Base-by-base conservation (phyloP, 176 grass and related monocot species). In the Oryza brachyantha region DNA sequence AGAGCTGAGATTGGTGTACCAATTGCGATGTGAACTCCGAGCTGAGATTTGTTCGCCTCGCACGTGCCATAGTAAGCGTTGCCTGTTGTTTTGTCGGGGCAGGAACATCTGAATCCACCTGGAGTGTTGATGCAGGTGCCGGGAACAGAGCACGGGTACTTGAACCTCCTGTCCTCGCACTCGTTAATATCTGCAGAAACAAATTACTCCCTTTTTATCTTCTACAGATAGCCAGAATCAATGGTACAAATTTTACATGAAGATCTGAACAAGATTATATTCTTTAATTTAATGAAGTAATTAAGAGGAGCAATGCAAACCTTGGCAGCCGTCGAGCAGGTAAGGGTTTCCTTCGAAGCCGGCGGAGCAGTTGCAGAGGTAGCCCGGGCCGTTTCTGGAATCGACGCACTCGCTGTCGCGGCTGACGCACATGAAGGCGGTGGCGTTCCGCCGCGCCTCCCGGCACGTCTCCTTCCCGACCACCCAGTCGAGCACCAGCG, bases 341-440 rank as follows among this genome's bases (percentile, higher is more conserved):
- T 92, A 95, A 3, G 92, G 92, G 22, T 91, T 95, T 59, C 92
- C 92, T 12, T 85, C 0, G 19, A 76, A 89, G 1, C 90, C 86
- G 17, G 2, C 0, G 27, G 79, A 76, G 79, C 90, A 92, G 58
- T 76, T 92, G 76, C 90, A 92, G 74, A 80, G 67, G 9, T 92
- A 89, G 2, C 90, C 90, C 0, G 19, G 45, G 0, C 83, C 83
- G 73, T 86, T 83, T 10, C n/a, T 74, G 0, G 83, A 78, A 0
- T 86, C 74, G 8, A 66, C 48, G 55, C 86, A 89, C 29, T 13
- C 2, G 59, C 83, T 81, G 79, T 80, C 38, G 31, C 7, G 0
- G 69, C 79, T 89, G 57, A 62, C 3, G 34, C 90, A 92, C 38
- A 81, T 81, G 40, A 89, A 89, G n/a, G 11, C 22, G 21, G 86